Evolutionary conservation across 1,139 yeast genomes (phyloP).

Genomic region (Hyphopichia khmerensis): DNA sequence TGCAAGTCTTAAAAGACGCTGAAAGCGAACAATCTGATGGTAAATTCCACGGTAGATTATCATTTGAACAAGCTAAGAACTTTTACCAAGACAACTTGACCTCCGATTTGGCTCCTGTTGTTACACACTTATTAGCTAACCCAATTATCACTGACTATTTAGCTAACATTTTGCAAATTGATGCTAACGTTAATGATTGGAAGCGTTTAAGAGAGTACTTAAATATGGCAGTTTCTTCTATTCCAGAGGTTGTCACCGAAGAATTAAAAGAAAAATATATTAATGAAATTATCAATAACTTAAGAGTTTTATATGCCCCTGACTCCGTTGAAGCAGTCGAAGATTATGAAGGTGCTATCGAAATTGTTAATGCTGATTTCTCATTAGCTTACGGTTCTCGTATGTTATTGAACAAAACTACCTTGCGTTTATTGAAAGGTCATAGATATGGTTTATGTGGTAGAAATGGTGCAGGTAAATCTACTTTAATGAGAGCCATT

Average conservation of each 20-base stretch:
- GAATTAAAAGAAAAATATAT: constrained; percentile 43
- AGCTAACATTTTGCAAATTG: constrained; percentile 56
- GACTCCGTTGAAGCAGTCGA: constrained; percentile 53
- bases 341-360: constrained; percentile 69
- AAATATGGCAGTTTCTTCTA: constrained; percentile 36
- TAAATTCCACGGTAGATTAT: constrained; percentile 73
- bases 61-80: constrained; percentile 51
- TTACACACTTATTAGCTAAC: constrained; percentile 20
- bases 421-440: constrained; percentile 82
- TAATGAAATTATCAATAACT: constrained; percentile 46
- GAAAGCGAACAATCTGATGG: constrained; percentile 66
- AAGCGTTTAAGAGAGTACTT: constrained; percentile 62
- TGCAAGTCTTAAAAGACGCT: constrained; percentile 78
- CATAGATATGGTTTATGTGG: constrained; percentile 98
- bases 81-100: constrained; percentile 41
- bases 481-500: constrained; percentile 95
- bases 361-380: constrained; percentile 90
- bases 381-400: constrained; percentile 97
- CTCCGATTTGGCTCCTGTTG: constrained; percentile 21
- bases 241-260: constrained; percentile 25
- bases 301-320: constrained; percentile 67
- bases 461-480: constrained; percentile 98
- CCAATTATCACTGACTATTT: constrained; percentile 51
- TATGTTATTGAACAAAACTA: constrained; percentile 93
- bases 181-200: constrained; percentile 93